Evolutionary conservation across 2,329 filamentous ascomycete species (phyloP).

Genomic region (Colletotrichum higginsianum): DNA sequence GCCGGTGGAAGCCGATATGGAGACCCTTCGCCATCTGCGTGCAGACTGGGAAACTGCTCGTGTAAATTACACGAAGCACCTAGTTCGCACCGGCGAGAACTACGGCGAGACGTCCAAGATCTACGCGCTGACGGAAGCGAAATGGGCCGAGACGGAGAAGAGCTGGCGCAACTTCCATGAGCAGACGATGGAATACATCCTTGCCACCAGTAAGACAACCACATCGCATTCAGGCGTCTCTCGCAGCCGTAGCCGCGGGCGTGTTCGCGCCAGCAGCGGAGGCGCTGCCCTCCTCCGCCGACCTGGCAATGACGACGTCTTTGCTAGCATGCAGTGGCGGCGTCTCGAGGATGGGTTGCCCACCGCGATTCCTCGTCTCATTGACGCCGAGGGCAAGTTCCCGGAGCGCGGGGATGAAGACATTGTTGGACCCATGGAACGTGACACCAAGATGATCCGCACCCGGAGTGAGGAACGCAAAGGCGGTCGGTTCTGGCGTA

Average conservation of each 20-base stretch:
- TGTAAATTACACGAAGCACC: slow-evolving; percentile 89
- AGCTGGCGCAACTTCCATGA: slow-evolving; percentile 82
- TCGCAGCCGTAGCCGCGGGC: slow-evolving; percentile 58
- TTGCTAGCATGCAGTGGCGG: slow-evolving; percentile 60
- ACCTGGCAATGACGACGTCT: slow-evolving; percentile 55
- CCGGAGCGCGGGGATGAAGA: slow-evolving; percentile 90
- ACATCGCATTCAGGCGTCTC: slow-evolving; percentile 47
- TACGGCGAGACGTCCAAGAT: slow-evolving; percentile 92
- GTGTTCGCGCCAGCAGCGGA: slow-evolving; percentile 60
- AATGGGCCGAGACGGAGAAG: slow-evolving; percentile 86
- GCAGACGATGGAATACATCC: slow-evolving; percentile 69
- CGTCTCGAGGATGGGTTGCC: slow-evolving; percentile 70
- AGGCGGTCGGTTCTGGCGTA: slow-evolving; percentile 64
- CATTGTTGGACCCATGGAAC: slow-evolving; percentile 93
- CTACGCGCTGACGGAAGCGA: slow-evolving; percentile 86
- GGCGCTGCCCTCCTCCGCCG: slow-evolving; percentile 49
- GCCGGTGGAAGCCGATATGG: slow-evolving; percentile 73
- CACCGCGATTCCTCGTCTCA: slow-evolving; percentile 77
- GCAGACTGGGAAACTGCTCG: slow-evolving; percentile 88
- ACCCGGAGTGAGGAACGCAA: slow-evolving; percentile 61
- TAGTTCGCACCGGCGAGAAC: slow-evolving; percentile 89
- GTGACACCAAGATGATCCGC: slow-evolving; percentile 68
- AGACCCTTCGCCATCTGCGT: slow-evolving; percentile 73
- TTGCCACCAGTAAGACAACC: slow-evolving; percentile 55
- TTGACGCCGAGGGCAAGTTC: slow-evolving; percentile 86